phyloP scores from a whole-genome alignment of 140 eudicot species.

The Stevia rebaudiana region DNA sequence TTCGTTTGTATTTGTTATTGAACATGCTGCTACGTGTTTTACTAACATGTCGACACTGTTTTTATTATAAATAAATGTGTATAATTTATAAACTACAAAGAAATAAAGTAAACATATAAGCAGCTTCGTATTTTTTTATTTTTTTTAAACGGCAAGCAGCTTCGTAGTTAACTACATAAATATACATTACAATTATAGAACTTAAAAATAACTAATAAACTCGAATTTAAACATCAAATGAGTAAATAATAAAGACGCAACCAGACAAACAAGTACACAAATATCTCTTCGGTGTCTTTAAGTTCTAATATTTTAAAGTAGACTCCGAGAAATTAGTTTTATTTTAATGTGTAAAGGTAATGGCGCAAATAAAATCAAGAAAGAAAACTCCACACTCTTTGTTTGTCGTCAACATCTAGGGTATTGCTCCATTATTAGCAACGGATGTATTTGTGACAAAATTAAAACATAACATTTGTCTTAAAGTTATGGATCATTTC shows the following conservation, averaged over 20 bases:
- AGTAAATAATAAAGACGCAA: slow-evolving; percentile 11
- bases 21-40: no score
- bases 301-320: slow-evolving; percentile 6
- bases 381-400: slow-evolving; percentile 31
- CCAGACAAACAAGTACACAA: slow-evolving; percentile 26
- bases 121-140: no score
- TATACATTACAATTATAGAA: not conserved
- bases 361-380: slow-evolving; percentile 33
- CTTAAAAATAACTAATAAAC: not conserved
- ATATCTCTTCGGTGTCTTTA: slow-evolving; percentile 19
- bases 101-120: no score
- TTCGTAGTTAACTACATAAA: not conserved
- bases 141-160: not conserved
- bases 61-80: no score
- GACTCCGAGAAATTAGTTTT: slow-evolving; percentile 8
- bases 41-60: no score
- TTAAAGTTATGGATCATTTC: slow-evolving; percentile 9
- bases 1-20: no score
- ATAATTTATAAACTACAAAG: no score
- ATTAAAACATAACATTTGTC: not conserved
- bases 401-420: slow-evolving; percentile 28
- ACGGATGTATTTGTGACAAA: slow-evolving; percentile 13
- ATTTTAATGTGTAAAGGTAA: slow-evolving; percentile 22
- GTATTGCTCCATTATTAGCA: slow-evolving; percentile 21
- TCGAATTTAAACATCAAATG: slow-evolving; percentile 8